Conservation (phyloP, 768 basidiomycete species). For the Pleurotus pulmonarius region DNA sequence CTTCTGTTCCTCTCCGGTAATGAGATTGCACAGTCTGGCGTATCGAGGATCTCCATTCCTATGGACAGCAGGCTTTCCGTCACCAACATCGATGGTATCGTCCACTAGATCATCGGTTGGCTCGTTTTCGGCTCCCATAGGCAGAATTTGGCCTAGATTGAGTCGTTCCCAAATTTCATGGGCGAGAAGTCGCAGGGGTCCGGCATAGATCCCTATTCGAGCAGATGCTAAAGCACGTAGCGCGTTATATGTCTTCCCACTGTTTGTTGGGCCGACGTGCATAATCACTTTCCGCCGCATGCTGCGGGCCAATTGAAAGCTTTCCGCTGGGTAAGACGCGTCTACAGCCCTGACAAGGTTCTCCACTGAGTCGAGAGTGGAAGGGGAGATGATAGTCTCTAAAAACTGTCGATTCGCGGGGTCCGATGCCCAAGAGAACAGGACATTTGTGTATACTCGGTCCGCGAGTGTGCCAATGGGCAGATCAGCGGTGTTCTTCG, state of each 20-base stretch:
- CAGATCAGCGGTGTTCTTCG: slow-evolving; percentile 23
- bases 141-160: slow-evolving; percentile 86
- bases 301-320: slow-evolving; percentile 48
- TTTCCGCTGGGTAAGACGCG: slow-evolving; percentile 44
- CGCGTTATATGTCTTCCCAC: slow-evolving; percentile 94
- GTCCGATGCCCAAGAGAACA: slow-evolving; percentile 54
- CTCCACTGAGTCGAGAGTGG: slow-evolving; percentile 34
- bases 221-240: slow-evolving; percentile 83
- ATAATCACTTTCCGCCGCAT: slow-evolving; percentile 79
- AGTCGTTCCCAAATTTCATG: slow-evolving; percentile 93
- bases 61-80: slow-evolving; percentile 20
- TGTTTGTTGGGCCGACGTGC: slow-evolving; percentile 97
- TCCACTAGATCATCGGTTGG: slow-evolving; percentile 25
- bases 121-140: slow-evolving; percentile 49
- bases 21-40: slow-evolving; percentile 72
- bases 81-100: slow-evolving; percentile 14
- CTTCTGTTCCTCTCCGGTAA: slow-evolving; percentile 89
- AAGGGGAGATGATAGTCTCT: slow-evolving; percentile 19
- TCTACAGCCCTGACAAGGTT: slow-evolving; percentile 34
- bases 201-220: slow-evolving; percentile 75
- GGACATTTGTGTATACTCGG: slow-evolving; percentile 44
- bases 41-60: slow-evolving; percentile 42
- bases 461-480: slow-evolving; percentile 31
- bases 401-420: slow-evolving; percentile 23
- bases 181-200: slow-evolving; percentile 88